Evolutionary conservation across 225 moss, liverwort and hornwort species (phyloP).

Genomic region (Bryum argenteum): DNA sequence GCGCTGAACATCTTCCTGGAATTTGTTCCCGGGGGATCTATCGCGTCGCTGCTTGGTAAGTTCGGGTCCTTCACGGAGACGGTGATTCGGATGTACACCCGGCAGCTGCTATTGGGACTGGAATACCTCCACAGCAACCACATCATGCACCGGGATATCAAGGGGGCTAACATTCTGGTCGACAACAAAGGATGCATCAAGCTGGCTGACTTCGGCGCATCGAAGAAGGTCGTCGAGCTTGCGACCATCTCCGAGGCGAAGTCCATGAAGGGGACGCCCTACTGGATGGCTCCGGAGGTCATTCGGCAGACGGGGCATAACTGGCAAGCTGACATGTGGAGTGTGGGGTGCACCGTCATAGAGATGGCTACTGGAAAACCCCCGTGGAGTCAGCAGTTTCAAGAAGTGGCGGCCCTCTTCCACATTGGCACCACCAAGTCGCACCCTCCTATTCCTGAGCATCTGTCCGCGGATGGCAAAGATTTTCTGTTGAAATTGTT

Average conservation of each 20-base stretch:
- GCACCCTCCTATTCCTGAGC: slow-evolving; percentile 92
- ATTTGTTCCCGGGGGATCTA: slow-evolving; percentile 95
- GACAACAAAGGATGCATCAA: slow-evolving; percentile 98
- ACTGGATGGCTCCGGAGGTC: slow-evolving; percentile 77
- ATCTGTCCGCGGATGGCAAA: slow-evolving; percentile 78
- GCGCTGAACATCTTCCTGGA: slow-evolving; percentile 96
- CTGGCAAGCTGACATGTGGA: slow-evolving; percentile 81
- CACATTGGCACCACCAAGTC: slow-evolving; percentile 98
- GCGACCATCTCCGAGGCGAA: slow-evolving; percentile 72
- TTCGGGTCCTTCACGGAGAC: slow-evolving; percentile 95
- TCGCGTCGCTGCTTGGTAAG: slow-evolving; percentile 89
- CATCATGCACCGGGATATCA: slow-evolving; percentile 95
- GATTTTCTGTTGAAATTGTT: slow-evolving; percentile 81
- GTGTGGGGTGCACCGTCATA: slow-evolving; percentile 69
- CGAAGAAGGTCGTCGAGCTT: slow-evolving; percentile 78
- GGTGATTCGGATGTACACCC: slow-evolving; percentile 93
- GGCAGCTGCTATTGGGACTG: slow-evolving; percentile 87
- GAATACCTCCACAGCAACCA: slow-evolving; percentile 94
- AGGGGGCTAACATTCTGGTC: slow-evolving; percentile 94
- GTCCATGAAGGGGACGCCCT: slow-evolving; percentile 70
- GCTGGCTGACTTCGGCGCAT: slow-evolving; percentile 92
- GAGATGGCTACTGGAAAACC: slow-evolving; percentile 78
- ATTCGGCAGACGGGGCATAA: slow-evolving; percentile 74
- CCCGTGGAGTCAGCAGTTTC: slow-evolving; percentile 80
- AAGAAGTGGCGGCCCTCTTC: slow-evolving; percentile 94